Conservation (phyloP, 1,139 yeast genomes). For the Lodderomyces pseudojiufengensis region DNA sequence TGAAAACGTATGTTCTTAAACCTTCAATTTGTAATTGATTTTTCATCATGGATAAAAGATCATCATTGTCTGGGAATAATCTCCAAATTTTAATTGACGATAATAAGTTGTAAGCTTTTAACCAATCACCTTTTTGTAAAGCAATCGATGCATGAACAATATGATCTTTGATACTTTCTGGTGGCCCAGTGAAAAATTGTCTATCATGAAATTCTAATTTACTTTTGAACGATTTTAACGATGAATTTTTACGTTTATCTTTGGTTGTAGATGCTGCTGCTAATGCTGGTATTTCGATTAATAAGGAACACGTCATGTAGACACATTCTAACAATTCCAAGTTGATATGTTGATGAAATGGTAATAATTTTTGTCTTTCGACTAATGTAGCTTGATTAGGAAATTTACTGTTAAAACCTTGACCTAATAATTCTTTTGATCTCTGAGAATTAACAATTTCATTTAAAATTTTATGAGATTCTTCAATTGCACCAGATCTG, state of each 20-base stretch:
- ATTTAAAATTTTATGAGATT: constrained; percentile 81
- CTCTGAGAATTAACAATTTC: constrained; percentile 87
- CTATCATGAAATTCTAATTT: constrained; percentile 90
- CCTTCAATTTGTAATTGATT: constrained; percentile 86
- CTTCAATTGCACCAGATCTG: constrained; percentile 82
- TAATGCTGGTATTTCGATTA: constrained; percentile 89
- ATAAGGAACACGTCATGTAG: constrained; percentile 83
- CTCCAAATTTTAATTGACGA: constrained; percentile 85
- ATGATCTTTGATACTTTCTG: constrained; percentile 93
- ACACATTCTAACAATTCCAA: constrained; percentile 93
- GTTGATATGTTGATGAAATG: constrained; percentile 98
- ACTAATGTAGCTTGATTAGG: constrained; percentile 54
- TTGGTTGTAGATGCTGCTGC: constrained; percentile 40
- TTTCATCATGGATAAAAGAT: constrained; percentile 65
- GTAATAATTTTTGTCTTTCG: constrained; percentile 82
- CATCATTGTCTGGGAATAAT: constrained; percentile 66
- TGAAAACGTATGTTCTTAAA: constrained; percentile 82
- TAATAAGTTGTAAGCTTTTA: constrained; percentile 66
- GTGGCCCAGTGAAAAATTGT: constrained; percentile 96
- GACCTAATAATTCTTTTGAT: constrained; percentile 91
- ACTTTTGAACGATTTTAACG: constrained; percentile 84
- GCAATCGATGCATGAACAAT: constrained; percentile 91
- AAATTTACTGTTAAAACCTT: constrained; percentile 73
- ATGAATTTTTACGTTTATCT: constrained; percentile 54
- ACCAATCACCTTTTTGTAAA: constrained; percentile 90